phyloP scores from a whole-genome alignment of 306 rosid genomes.

The Adenanthera pavonina region DNA sequence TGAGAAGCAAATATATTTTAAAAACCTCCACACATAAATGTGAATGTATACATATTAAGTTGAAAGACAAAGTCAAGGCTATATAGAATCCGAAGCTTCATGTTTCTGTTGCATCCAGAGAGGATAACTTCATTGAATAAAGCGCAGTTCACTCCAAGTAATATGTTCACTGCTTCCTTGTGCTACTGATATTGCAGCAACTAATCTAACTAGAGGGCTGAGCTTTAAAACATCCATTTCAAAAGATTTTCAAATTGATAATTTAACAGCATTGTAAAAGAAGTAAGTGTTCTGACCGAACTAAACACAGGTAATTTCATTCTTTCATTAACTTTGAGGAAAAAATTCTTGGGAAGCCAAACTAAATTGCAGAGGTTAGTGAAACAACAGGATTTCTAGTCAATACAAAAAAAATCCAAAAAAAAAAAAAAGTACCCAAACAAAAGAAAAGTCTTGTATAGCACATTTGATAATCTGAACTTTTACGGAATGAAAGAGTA shows the following conservation, averaged over 20 bases:
- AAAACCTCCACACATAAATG: conserved; percentile 1
- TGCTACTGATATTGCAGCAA: neutral
- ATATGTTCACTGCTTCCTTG: conserved; percentile 24
- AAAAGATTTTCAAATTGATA: neutral
- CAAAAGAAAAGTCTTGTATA: neutral
- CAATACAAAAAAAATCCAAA: neutral
- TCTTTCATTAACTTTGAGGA: conserved; percentile 1
- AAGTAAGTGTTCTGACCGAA: neutral
- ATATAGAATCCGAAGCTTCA: conserved; percentile 13
- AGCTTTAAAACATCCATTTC: conserved; percentile 14
- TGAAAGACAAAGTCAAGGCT: conserved; percentile 29
- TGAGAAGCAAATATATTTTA: neutral
- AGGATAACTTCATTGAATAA: conserved; percentile 11
- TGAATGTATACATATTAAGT: neutral
- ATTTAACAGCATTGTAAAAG: neutral
- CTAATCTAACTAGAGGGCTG: conserved; percentile 7
- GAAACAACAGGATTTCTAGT: neutral
- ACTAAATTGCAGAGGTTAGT: neutral
- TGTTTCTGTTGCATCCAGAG: neutral
- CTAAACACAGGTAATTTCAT: neutral
- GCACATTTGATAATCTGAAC: conserved; percentile 3
- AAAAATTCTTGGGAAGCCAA: conserved; percentile 6
- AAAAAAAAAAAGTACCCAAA: neutral
- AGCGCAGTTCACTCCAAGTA: conserved; percentile 25
- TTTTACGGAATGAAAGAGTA: neutral